phyloP scores from a whole-genome alignment of 2,329 filamentous ascomycete genomes.

The Ophiostoma fasciatum region DNA sequence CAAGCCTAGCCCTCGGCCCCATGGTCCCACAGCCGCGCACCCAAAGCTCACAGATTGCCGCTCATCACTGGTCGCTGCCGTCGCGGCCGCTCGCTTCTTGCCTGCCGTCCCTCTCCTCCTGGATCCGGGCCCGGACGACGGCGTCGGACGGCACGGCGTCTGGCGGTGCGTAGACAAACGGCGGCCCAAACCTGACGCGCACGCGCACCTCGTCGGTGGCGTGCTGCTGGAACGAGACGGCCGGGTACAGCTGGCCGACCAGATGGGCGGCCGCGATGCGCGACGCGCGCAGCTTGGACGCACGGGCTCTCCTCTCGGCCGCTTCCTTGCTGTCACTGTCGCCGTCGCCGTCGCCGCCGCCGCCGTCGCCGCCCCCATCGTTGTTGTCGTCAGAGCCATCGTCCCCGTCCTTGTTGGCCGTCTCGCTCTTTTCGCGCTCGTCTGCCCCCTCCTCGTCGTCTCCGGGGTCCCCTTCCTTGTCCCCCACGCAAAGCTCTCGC shows the following conservation, averaged over 20 bases:
- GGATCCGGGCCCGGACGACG: too few species aligned
- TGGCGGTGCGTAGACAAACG: slow-evolving; percentile 1
- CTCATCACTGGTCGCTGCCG: neutral
- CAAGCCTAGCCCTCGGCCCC: too few species aligned
- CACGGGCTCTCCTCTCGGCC: too few species aligned
- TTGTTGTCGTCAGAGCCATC: too few species aligned
- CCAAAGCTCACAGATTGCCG: too few species aligned
- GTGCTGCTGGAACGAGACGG: slow-evolving; percentile 1
- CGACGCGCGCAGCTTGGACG: too few species aligned
- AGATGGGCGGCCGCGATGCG: neutral
- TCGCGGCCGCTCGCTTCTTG: too few species aligned
- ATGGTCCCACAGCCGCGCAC: too few species aligned
- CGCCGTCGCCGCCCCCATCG: neutral
- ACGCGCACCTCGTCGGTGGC: neutral
- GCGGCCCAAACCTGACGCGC: slow-evolving; percentile 4
- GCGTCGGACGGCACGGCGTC: neutral
- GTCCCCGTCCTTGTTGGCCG: neutral
- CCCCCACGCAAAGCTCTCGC: too few species aligned
- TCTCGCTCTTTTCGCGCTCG: too few species aligned
- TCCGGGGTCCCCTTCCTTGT: neutral
- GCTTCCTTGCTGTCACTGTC: too few species aligned
- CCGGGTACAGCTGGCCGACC: slow-evolving; percentile 5
- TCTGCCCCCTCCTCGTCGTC: neutral
- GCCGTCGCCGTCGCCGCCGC: neutral
- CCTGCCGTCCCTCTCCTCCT: neutral